Percentiles rank a stretch among this genome's conserved stretches.
phyloP scores from a whole-genome alignment of 441 rosid genomes.

The Biscutella laevigata region DNA sequence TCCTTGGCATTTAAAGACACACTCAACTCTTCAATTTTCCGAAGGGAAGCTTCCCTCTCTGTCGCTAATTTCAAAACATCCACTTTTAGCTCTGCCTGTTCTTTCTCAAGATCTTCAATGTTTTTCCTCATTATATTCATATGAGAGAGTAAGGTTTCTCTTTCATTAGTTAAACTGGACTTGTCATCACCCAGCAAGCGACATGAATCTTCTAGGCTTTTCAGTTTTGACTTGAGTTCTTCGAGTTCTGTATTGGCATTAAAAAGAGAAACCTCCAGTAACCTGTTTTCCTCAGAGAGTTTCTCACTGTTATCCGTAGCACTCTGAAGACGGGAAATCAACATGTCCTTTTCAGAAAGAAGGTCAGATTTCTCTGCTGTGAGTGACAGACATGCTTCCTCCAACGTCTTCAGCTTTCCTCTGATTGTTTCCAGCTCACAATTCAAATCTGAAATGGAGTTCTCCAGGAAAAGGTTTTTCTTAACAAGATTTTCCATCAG shows the following conservation, averaged over 20 bases:
- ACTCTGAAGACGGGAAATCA: conserved; percentile 49
- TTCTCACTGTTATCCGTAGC: conserved; percentile 46
- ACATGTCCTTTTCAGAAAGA: conserved; percentile 47
- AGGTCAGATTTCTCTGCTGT: conserved; percentile 53
- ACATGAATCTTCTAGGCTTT: conserved; percentile 53
- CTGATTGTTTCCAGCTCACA: conserved; percentile 66
- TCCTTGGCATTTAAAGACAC: conserved; percentile 41
- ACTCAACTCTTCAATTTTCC: conserved; percentile 44
- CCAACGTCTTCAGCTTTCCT: conserved; percentile 51
- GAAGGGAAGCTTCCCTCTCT: conserved; percentile 48
- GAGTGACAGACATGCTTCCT: conserved; percentile 53
- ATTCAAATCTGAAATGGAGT: conserved; percentile 74
- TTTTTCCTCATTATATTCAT: conserved; percentile 43
- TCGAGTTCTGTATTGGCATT: conserved; percentile 72
- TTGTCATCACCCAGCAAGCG: conserved; percentile 52
- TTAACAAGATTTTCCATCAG: conserved; percentile 69
- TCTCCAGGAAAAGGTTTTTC: conserved; percentile 66
- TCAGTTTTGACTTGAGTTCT: conserved; percentile 41
- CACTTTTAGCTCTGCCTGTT: conserved; percentile 39
- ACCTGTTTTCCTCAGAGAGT: conserved; percentile 51
- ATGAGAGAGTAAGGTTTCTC: conserved; percentile 47
- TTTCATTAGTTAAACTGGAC: conserved; percentile 37
- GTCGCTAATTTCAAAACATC: conserved; percentile 40
- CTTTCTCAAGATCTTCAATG: conserved; percentile 40
- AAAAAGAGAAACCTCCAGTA: conserved; percentile 58